These are phyloP conservation scores for Clarireedia monteithiana DNA, from an alignment of 2,329 filamentous ascomycete species.

Conservation along the genomic window DNA sequence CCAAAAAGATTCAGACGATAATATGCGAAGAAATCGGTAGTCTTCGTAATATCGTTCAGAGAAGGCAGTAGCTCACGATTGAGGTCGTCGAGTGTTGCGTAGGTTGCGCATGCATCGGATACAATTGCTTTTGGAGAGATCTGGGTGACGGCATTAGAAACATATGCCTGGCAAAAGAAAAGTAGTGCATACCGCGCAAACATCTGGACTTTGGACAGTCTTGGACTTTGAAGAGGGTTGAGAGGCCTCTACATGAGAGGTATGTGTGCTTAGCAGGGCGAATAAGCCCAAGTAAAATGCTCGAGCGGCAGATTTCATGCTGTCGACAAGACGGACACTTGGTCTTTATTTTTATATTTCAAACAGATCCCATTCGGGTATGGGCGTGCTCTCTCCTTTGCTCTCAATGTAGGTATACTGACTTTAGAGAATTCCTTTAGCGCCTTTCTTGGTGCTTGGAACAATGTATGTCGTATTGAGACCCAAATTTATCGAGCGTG, in stretches of 20 bases:
- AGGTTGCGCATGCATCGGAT: constrained; percentile 89
- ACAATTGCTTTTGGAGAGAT: constrained; percentile 85
- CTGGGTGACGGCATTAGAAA: constrained; percentile 41
- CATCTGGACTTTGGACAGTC: constrained; percentile 31
- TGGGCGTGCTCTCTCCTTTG: background rate
- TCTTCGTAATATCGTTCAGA: constrained; percentile 71
- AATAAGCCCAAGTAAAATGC: constrained; percentile 57
- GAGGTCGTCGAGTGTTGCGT: constrained; percentile 77
- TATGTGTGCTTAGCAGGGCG: constrained; percentile 42
- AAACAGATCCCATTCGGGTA: background rate
- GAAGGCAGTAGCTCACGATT: constrained; percentile 71
- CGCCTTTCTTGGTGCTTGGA: background rate
- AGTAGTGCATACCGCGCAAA: constrained; percentile 31
- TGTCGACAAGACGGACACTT: constrained; percentile 18
- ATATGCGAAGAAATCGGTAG: constrained; percentile 96
- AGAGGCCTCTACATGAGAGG: constrained; percentile 35
- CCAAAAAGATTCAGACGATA: constrained; percentile 93
- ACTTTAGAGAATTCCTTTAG: background rate
- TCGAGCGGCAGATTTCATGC: constrained; percentile 45
- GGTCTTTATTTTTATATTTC: constrained; percentile 8
- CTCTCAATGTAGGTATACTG: background rate
- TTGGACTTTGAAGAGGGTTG: constrained; percentile 21
- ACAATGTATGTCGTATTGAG: background rate
- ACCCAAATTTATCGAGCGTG: background rate
- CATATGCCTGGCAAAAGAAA: constrained; percentile 23